Base-by-base conservation (phyloP, 192 early-diverging fungal species). In the Mortierella hygrophila region DNA sequence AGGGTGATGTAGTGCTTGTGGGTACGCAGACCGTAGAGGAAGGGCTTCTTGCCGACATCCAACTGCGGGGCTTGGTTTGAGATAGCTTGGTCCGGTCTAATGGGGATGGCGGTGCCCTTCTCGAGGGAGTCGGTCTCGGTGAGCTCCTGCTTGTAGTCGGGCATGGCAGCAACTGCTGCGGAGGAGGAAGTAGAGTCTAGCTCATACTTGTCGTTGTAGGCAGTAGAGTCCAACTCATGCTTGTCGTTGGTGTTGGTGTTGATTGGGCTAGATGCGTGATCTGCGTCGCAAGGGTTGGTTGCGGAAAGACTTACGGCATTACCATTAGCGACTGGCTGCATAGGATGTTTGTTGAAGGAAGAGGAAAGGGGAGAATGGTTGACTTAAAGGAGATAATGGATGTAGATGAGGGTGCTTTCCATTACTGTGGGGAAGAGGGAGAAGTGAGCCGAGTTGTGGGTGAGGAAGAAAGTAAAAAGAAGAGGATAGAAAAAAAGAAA, bases 231-330 rank as follows among this genome's bases (percentile, higher is more conserved):
- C 4, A 41, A 41, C 38, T 52, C 46, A 70, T 32, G 32, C 4
- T 49, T 57, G 26, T 38, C 0, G 52, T 23, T 35, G 6, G 6
- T 4, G 47, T 54, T 20, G 47, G 0, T 41, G 63, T 20, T 26
- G 42, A 9, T 68, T 52, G 72, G 21, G 38, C 21, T 46, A 41
- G 55, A 18, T 69, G 81, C 76, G 68, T 42, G 81, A 82, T 82
- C 81, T 82, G 76, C 81, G 75, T 82, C 81, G 76, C 81, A 82
- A 82, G 70, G 70, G 60, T 72, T 35, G 40, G 70, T 77, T 82
- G 81, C 76, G 81, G 81, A 77, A 82, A 82, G 81, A 82, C 77
- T 82, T 82, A 82, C 81, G 81, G 75, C 81, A 20, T 77, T 77
- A 32, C 72, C 70, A 82, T 76, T 29, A 42, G 70, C 81, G 73